Evolutionary conservation across 345 rosid species (phyloP).

Genomic region (Pistacia atlantica): DNA sequence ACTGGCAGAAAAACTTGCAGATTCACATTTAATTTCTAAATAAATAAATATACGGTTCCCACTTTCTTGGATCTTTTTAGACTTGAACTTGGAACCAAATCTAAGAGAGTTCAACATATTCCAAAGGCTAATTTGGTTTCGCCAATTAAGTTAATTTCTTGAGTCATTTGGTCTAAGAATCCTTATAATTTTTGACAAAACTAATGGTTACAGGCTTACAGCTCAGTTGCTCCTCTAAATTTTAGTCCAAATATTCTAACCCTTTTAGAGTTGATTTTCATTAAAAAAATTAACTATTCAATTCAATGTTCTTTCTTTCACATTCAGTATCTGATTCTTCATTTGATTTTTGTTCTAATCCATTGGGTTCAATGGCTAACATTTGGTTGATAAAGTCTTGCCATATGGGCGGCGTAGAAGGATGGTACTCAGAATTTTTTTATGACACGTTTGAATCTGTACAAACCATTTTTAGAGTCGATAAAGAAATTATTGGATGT

Average conservation of each 20-base stretch:
- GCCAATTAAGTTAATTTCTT: background rate
- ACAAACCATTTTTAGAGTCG: too few relatives aligned
- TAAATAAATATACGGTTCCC: background rate
- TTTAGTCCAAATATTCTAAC: background rate
- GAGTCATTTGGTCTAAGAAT: slow-evolving; percentile 1
- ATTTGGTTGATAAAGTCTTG: background rate
- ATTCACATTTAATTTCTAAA: too few relatives aligned
- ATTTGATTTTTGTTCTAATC: background rate
- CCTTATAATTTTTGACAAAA: background rate
- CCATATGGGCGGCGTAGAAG: background rate
- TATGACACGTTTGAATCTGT: too few relatives aligned
- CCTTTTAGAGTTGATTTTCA: background rate
- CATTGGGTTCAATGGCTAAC: slow-evolving; percentile 1
- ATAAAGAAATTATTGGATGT: too few relatives aligned
- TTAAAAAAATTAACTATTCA: background rate
- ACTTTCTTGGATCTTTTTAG: background rate
- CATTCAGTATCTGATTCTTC: slow-evolving; percentile 15
- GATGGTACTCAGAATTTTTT: background rate
- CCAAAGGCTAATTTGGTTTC: slow-evolving; percentile 1
- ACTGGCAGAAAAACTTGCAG: too few relatives aligned
- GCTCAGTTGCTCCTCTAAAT: too few relatives aligned
- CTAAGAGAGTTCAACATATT: background rate
- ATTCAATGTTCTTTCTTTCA: slow-evolving; percentile 1
- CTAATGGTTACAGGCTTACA: background rate
- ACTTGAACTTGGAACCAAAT: background rate